Evolutionary conservation across 1,139 yeast genomes (phyloP), one percentile per base, ranked within the genome.

Genomic region (Petasospora rhodanensis): DNA sequence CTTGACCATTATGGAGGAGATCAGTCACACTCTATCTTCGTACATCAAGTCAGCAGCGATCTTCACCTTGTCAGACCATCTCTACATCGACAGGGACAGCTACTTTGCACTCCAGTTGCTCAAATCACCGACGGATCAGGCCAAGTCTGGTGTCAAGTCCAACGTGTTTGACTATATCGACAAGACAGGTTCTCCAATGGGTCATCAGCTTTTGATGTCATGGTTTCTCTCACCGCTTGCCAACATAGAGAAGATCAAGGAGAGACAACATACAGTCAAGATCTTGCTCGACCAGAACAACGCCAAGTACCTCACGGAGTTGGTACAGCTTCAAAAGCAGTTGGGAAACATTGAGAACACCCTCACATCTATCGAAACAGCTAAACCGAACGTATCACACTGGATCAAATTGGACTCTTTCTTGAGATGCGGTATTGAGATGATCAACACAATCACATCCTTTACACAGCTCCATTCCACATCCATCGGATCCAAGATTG

Each of bases 221-320:
- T 59, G 61, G 59, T 40, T 63, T 11, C 31, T 46, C 13, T 47
- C 56, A 12, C 69, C 69, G 0, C 42, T 58, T 5, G 40, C 51
- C 2, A 47, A 56, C 13, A 22, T 49, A 2, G 37, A 38, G 0
- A 24, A 40, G 10, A 54, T 64, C 5, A 34, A 41, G 2, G 45
- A 49, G 17, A 45, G 68, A 11, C 56, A 54, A 6, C 38, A 50
- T 5, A 43, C 55, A 0, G 47, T 63, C 5, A 47, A 47, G n/a
- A 13, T 37, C 1, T 43, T 65, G 2, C 14, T 44, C 1, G 25
- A 34, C 6, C 47, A 47, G 3, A 32, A 45, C 16, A 47, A 54
- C 33, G 24, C 24, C 1, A 41, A 34, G 18, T 26, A 22, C 14
- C 32, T 41, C 5, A 46, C 37, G n/a, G 42, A 35, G 7, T 28